These are phyloP conservation scores for Tympanopsis confertula DNA, from an alignment of 2,329 filamentous ascomycete species.

Conservation along the genomic window DNA sequence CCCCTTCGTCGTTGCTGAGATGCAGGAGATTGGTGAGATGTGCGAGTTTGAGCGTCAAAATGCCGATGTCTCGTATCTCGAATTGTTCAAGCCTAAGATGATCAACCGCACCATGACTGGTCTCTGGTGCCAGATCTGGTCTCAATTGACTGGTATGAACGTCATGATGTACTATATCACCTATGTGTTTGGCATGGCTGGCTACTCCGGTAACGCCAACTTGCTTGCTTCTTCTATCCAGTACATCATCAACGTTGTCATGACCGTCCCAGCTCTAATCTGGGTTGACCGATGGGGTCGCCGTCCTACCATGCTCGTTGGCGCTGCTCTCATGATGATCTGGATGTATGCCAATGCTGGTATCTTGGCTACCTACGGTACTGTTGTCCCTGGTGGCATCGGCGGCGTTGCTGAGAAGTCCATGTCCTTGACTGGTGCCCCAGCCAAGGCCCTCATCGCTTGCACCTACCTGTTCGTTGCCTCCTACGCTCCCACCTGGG, in stretches of 20 bases:
- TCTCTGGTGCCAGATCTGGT: conserved; percentile 66
- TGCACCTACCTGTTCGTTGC: conserved; percentile 56
- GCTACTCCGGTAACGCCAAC: conserved; percentile 42
- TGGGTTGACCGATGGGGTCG: conserved; percentile 70
- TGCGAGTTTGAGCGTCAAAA: conserved; percentile 64
- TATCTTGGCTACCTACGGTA: conserved; percentile 29
- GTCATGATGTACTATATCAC: conserved; percentile 62
- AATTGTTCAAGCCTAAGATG: conserved; percentile 65
- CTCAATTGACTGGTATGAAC: conserved; percentile 67
- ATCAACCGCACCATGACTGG: conserved; percentile 63
- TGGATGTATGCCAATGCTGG: conserved; percentile 33
- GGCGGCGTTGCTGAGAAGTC: conserved; percentile 24
- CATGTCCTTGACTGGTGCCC: conserved; percentile 31
- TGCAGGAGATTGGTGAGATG: conserved; percentile 62
- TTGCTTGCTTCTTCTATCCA: conserved; percentile 59
- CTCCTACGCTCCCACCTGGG: conserved; percentile 31
- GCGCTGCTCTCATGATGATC: conserved; percentile 49
- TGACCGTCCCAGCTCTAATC: conserved; percentile 66
- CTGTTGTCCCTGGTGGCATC: conserved; percentile 9
- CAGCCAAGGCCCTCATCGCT: conserved; percentile 48
- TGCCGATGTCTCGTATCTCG: conserved; percentile 56
- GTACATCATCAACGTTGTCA: conserved; percentile 69
- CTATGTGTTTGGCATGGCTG: conserved; percentile 64
- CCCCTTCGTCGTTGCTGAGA: conserved; percentile 55
- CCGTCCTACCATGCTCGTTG: conserved; percentile 53